Conservation (phyloP, 2,329 filamentous ascomycete species). For the Annulohypoxylon truncatum region DNA sequence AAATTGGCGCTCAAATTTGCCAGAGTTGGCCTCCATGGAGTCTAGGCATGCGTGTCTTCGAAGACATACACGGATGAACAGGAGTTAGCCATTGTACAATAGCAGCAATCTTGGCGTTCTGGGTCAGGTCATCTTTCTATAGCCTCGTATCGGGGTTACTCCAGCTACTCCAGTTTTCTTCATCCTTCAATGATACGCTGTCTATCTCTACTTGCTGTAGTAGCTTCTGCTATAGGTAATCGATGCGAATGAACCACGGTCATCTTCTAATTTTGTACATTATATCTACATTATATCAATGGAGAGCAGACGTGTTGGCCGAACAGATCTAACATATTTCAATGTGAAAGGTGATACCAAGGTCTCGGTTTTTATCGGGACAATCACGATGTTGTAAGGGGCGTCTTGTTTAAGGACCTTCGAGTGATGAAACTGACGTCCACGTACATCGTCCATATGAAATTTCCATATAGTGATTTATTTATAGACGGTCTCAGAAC, state of each 20-base stretch:
- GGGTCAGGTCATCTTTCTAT: not conserved
- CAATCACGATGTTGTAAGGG: too few species aligned
- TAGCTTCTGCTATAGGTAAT: not conserved
- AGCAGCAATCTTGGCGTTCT: not conserved
- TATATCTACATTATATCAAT: not conserved
- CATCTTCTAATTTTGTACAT: not conserved
- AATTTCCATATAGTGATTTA: too few species aligned
- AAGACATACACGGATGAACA: not conserved
- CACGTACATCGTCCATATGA: too few species aligned
- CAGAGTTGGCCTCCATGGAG: not conserved
- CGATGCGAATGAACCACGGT: not conserved
- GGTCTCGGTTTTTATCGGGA: too few species aligned
- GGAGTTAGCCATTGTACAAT: constrained; percentile 4
- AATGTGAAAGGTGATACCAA: not conserved
- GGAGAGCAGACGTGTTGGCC: not conserved
- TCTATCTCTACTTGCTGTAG: not conserved
- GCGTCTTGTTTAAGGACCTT: too few species aligned
- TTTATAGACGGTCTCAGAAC: too few species aligned
- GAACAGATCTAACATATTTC: not conserved
- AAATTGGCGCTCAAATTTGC: not conserved
- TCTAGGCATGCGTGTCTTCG: not conserved
- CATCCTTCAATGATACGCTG: not conserved
- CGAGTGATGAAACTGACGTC: too few species aligned
- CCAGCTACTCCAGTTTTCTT: not conserved
- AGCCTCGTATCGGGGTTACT: not conserved